phyloP scores from a whole-genome alignment of 2,329 filamentous ascomycete species.

The Monilinia aucupariae region DNA sequence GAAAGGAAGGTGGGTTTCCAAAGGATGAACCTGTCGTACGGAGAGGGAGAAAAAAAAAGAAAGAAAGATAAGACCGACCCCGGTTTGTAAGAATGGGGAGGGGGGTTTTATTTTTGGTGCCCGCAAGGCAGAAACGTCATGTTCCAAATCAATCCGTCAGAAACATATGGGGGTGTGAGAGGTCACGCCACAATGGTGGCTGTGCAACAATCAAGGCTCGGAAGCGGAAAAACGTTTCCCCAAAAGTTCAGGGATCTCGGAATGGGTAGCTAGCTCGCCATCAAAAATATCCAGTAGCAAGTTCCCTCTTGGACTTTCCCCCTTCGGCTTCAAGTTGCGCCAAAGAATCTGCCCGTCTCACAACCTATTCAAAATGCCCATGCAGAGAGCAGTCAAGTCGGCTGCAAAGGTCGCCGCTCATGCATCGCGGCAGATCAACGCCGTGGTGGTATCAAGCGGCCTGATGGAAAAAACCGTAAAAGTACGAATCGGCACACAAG shows the following conservation, averaged over 20 bases:
- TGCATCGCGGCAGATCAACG: slow-evolving; percentile 24
- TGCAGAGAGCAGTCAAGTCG: neutral
- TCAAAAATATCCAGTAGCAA: neutral
- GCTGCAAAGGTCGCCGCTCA: neutral
- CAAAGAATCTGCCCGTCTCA: neutral
- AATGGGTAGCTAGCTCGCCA: neutral
- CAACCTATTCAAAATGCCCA: slow-evolving; percentile 2
- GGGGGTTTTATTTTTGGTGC: too few species aligned
- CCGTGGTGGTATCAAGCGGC: slow-evolving; percentile 70
- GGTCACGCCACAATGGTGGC: slow-evolving; percentile 7
- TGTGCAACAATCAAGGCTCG: neutral
- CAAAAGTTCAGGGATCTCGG: slow-evolving; percentile 1
- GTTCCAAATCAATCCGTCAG: too few species aligned
- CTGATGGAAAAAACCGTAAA: slow-evolving; percentile 75
- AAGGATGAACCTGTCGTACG: neutral
- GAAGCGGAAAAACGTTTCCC: slow-evolving; percentile 12
- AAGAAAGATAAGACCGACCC: neutral
- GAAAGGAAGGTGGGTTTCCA: neutral
- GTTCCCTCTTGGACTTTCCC: neutral
- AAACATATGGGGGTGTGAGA: too few species aligned
- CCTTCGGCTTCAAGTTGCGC: neutral
- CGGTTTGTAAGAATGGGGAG: too few species aligned
- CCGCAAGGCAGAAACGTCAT: too few species aligned
- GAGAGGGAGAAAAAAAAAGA: neutral
- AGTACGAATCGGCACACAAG: slow-evolving; percentile 64